Evolutionary conservation across 2,329 filamentous ascomycete genomes (phyloP), one percentile per base, ranked within the genome.

Genomic region (Colletotrichum tropicicola): DNA sequence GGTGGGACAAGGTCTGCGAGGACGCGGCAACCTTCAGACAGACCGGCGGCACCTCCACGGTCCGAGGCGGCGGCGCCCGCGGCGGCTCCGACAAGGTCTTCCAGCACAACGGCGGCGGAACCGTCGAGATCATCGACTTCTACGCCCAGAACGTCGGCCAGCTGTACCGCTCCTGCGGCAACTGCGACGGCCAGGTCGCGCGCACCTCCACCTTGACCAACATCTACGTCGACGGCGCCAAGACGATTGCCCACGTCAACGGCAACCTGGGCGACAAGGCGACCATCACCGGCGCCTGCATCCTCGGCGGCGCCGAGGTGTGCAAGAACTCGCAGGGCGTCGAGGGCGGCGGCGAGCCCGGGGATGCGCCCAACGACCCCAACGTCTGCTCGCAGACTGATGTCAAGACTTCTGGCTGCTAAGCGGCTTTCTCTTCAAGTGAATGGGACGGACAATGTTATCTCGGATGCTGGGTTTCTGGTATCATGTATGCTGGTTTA

Each of bases 81-180:
- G 72, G 75, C n/a, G 80, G 72, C 30, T 30, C 68, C 0, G 80
- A 81, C 65, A 82, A 82, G 70, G 71, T 80, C 54, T 68, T 80
- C 47, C 79, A 82, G 67, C 77, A 78, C 71, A 81, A 81, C 67
- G 79, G 79, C 5, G 73, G 73, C 15, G 79, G 79, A 17, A 79
- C 76, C 0, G 67, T 79, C 9, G 69, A 71, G 23, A 71, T 79
- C 64, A 77, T 73, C 61, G 72, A 79, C 68, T 85, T 63, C 30
- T 63, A 51, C 54, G 59, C 44, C 3, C 37, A 45, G 44, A 32
- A 63, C 17, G 28, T 85, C 44, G 83, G 83, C 52, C 85, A 85
- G 69, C 73, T 85, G 13, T 82, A 80, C 66, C 80, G 83, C 59
- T 79, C 75, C 59, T 86, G 83, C 69, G 83, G 83, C 41, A 84